Percentiles rank a stretch among this genome's conserved stretches.
Conservation (phyloP, 2,329 filamentous ascomycete genomes). For the Neonectria faginata region DNA sequence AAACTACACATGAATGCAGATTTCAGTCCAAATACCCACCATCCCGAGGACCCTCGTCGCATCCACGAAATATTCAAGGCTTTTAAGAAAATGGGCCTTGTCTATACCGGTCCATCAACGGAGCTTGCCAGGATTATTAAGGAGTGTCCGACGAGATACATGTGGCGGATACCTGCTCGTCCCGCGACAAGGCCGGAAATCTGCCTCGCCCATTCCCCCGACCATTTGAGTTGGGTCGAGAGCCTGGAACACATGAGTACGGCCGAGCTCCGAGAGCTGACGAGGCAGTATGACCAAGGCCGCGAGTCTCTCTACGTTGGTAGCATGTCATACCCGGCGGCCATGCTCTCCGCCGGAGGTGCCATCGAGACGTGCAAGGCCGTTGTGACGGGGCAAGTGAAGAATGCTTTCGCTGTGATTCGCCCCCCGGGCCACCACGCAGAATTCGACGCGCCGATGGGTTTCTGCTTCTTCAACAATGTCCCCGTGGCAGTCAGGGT, state of each 20-base stretch:
- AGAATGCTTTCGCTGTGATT: conserved; percentile 96
- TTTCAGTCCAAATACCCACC: conserved; percentile 78
- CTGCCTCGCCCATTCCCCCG: conserved; percentile 79
- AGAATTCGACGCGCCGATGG: conserved; percentile 86
- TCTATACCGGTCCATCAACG: conserved; percentile 71
- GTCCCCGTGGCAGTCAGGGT: conserved; percentile 92
- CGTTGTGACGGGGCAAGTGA: conserved; percentile 85
- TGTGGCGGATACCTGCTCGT: conserved; percentile 83
- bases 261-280: conserved; percentile 76
- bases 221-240: conserved; percentile 84
- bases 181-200: conserved; percentile 85
- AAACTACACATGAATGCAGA: conserved; percentile 92
- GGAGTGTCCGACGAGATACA: conserved; percentile 68
- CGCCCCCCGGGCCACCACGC: conserved; percentile 96
- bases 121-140: conserved; percentile 65
- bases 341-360: conserved; percentile 86
- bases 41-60: conserved; percentile 92
- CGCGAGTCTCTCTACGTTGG: conserved; percentile 87
- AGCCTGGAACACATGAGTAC: conserved; percentile 64
- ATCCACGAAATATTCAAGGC: conserved; percentile 95
- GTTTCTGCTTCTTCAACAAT: conserved; percentile 98
- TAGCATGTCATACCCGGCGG: conserved; percentile 81
- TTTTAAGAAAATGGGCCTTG: conserved; percentile 83
- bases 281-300: conserved; percentile 69
- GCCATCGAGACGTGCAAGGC: conserved; percentile 96